Percentiles rank a stretch among this genome's conserved stretches.
phyloP scores from a whole-genome alignment of 257 asterid species.

The Solanum piurae region DNA sequence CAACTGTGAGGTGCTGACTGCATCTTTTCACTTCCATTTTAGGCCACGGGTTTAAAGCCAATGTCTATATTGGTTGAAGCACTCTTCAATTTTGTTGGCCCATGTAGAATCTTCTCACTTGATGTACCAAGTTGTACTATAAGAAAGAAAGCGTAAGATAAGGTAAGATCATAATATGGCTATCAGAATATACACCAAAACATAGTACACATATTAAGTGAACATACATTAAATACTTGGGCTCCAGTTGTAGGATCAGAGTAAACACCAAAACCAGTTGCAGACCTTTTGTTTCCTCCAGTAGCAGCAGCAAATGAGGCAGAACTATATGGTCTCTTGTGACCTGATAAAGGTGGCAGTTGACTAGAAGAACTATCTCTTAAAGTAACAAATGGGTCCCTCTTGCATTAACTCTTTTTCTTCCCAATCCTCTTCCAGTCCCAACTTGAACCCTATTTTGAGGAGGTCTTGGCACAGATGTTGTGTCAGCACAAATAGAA shows the following conservation, averaged over 20 bases:
- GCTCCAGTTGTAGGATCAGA: neutral
- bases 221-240: neutral
- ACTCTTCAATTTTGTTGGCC: neutral
- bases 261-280: neutral
- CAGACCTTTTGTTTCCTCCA: neutral
- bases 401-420: neutral
- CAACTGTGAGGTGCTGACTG: neutral
- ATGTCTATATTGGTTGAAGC: neutral
- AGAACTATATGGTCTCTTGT: neutral
- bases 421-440: neutral
- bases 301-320: neutral
- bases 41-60: neutral
- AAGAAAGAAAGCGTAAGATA: neutral
- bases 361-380: too few species aligned
- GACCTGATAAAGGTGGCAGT: too few species aligned
- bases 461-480: neutral
- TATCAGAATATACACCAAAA: neutral
- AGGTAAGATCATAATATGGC: neutral
- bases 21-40: neutral
- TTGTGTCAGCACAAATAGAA: neutral
- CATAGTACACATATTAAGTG: neutral
- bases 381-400: neutral
- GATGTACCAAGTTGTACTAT: too few species aligned
- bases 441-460: neutral
- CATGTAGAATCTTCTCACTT: neutral